Evolutionary conservation across 805 yeast genomes (phyloP).

Genomic region (Saturnispora galanensis): DNA sequence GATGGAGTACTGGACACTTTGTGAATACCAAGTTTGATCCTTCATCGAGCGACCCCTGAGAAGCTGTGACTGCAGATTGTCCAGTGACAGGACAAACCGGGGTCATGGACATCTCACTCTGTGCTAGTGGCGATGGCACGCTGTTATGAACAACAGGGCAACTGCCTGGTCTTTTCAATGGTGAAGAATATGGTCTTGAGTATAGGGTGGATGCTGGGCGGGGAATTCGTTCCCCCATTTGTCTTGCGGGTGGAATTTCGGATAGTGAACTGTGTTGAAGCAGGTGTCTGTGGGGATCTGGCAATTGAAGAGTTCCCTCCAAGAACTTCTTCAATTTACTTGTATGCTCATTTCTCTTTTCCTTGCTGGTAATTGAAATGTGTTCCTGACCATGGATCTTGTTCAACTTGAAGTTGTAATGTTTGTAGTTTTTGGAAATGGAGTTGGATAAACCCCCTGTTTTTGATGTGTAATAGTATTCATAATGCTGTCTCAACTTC

Average conservation of each 20-base stretch:
- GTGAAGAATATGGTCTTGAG: conserved; percentile 1
- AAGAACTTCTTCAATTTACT: conserved; percentile 25
- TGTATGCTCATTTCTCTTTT: conserved; percentile 24
- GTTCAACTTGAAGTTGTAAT: conserved; percentile 22
- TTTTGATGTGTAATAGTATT: conserved; percentile 26
- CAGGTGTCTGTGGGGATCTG: background rate
- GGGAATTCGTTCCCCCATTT: background rate
- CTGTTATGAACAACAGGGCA: conserved; percentile 3
- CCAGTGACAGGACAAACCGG: background rate
- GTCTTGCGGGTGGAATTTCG: background rate
- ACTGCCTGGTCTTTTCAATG: background rate
- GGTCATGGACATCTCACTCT: background rate
- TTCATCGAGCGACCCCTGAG: background rate
- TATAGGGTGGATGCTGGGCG: background rate
- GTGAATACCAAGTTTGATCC: conserved; percentile 10
- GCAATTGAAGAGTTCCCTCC: conserved; percentile 19
- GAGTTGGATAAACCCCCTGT: conserved; percentile 23
- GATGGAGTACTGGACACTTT: conserved; percentile 24
- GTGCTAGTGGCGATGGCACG: background rate
- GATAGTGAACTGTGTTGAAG: background rate
- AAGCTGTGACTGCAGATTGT: background rate
- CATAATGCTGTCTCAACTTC: conserved; percentile 29
- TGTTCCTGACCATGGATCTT: conserved; percentile 16
- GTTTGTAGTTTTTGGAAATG: conserved; percentile 23
- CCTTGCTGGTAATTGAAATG: conserved; percentile 14